phyloP scores from a whole-genome alignment of 1,284 basidiomycete species.

The Fistulinella cinereoalba region DNA sequence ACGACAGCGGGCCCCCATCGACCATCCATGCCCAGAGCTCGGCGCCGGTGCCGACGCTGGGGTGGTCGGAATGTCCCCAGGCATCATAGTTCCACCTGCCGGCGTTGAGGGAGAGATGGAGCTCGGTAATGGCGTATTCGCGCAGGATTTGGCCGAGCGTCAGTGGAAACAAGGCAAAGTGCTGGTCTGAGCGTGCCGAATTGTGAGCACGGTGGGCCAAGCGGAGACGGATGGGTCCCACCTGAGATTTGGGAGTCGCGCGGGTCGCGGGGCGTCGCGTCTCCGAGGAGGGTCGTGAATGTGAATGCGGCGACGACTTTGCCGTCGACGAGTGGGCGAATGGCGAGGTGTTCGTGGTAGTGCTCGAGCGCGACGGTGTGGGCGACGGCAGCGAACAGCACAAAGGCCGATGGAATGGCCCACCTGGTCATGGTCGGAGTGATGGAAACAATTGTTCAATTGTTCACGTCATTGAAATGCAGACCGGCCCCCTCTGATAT shows the following conservation, averaged over 20 bases:
- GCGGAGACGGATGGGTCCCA: neutral
- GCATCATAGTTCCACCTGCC: slow-evolving; percentile 87
- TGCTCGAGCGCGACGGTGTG: slow-evolving; percentile 34
- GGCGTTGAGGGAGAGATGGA: slow-evolving; percentile 85
- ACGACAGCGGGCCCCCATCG: slow-evolving; percentile 52
- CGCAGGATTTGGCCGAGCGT: slow-evolving; percentile 83
- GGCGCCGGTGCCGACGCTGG: slow-evolving; percentile 79
- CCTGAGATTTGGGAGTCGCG: slow-evolving; percentile 48
- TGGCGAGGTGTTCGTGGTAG: slow-evolving; percentile 68
- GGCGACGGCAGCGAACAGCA: slow-evolving; percentile 3
- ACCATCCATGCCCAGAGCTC: slow-evolving; percentile 90
- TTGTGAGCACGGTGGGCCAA: neutral
- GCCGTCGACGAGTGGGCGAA: slow-evolving; percentile 82
- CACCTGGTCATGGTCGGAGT: neutral
- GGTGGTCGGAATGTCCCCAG: slow-evolving; percentile 82
- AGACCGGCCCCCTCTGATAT: no score
- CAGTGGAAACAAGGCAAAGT: slow-evolving; percentile 84
- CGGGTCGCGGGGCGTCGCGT: slow-evolving; percentile 53
- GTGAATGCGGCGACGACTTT: slow-evolving; percentile 82
- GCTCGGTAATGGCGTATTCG: slow-evolving; percentile 79
- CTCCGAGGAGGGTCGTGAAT: slow-evolving; percentile 68
- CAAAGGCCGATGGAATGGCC: slow-evolving; percentile 5
- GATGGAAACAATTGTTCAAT: no score
- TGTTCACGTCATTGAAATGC: no score
- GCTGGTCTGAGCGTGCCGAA: slow-evolving; percentile 52